A percentile compares a stretch with the other conserved stretches of the same genome.
These are phyloP conservation scores for Naematelia aurantialba DNA, from an alignment of 768 basidiomycete genomes.

Conservation along the genomic window DNA sequence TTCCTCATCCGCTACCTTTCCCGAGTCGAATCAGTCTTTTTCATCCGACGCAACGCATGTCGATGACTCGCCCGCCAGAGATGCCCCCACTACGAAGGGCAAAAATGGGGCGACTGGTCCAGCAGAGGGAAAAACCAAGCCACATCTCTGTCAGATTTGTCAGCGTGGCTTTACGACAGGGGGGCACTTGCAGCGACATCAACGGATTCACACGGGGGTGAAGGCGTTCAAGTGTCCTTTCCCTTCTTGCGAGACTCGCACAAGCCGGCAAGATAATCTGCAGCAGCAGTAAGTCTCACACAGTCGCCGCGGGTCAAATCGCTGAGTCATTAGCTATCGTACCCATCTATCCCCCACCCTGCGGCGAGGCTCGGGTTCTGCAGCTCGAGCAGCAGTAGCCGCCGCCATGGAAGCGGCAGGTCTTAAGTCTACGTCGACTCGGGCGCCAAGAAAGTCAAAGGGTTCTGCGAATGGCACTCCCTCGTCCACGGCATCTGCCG, in stretches of 20 bases:
- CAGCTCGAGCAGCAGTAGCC: slow-evolving; percentile 40
- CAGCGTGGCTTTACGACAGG: slow-evolving; percentile 78
- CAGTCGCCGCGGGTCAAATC: background rate
- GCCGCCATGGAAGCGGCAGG: slow-evolving; percentile 47
- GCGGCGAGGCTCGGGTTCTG: slow-evolving; percentile 40
- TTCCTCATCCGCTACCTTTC: slow-evolving; percentile 2
- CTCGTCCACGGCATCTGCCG: slow-evolving; percentile 25
- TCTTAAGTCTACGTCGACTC: slow-evolving; percentile 32
- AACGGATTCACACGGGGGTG: slow-evolving; percentile 87
- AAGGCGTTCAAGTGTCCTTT: slow-evolving; percentile 90
- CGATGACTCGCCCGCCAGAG: background rate
- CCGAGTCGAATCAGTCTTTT: background rate
- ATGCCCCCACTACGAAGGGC: slow-evolving; percentile 19
- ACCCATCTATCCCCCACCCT: slow-evolving; percentile 44
- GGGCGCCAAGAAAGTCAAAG: slow-evolving; percentile 40
- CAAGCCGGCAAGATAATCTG: slow-evolving; percentile 84
- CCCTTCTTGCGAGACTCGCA: slow-evolving; percentile 89
- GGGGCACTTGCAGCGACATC: slow-evolving; percentile 81
- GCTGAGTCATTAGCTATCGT: slow-evolving; percentile 31
- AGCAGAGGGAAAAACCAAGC: slow-evolving; percentile 46
- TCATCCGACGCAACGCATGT: background rate
- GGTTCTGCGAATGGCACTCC: slow-evolving; percentile 35
- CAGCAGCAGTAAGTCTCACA: slow-evolving; percentile 58
- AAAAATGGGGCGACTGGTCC: slow-evolving; percentile 46
- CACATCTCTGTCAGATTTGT: slow-evolving; percentile 68